A percentile compares a stretch with the other conserved stretches of the same genome.
Conservation (phyloP, 139 green algal species). For the Picochlorum costavermella region DNA sequence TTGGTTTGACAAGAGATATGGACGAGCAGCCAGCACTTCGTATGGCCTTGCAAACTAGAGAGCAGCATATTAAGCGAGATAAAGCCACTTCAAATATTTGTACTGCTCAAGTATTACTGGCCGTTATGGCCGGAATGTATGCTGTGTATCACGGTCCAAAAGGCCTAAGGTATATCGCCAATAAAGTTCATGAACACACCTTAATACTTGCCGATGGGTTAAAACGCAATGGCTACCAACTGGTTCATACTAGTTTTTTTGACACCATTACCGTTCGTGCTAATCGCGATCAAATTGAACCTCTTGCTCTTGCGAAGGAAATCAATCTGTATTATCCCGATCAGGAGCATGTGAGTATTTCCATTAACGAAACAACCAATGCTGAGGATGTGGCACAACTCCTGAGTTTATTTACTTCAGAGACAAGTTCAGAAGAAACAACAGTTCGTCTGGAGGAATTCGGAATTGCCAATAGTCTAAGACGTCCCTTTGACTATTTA, state of each 20-base stretch:
- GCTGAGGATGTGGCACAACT: conserved; percentile 83
- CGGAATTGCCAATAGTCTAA: conserved; percentile 51
- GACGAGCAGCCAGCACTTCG: conserved; percentile 79
- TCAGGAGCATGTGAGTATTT: conserved; percentile 51
- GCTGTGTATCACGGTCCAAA: conserved; percentile 95
- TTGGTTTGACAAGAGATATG: conserved; percentile 85
- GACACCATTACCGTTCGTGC: no score
- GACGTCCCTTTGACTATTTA: conserved; percentile 61
- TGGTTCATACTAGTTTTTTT: conserved; percentile 69
- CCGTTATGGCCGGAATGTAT: conserved; percentile 97
- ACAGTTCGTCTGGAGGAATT: conserved; percentile 59
- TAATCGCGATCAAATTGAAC: conserved; percentile 46
- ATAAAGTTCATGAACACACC: conserved; percentile 76
- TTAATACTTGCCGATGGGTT: conserved; percentile 64
- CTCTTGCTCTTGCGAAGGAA: conserved; percentile 31
- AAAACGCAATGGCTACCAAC: conserved; percentile 59
- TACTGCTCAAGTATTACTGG: conserved; percentile 92
- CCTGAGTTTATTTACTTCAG: conserved; percentile 63
- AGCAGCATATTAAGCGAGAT: conserved; percentile 99
- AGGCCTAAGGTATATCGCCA: conserved; percentile 85
- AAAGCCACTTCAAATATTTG: conserved; percentile 99
- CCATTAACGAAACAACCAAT: conserved; percentile 90
- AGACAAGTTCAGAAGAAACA: no score
- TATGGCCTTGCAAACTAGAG: conserved; percentile 99
- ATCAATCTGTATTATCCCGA: conserved; percentile 85